phyloP scores from a whole-genome alignment of 345 rosid species.

The Durio zibethinus region DNA sequence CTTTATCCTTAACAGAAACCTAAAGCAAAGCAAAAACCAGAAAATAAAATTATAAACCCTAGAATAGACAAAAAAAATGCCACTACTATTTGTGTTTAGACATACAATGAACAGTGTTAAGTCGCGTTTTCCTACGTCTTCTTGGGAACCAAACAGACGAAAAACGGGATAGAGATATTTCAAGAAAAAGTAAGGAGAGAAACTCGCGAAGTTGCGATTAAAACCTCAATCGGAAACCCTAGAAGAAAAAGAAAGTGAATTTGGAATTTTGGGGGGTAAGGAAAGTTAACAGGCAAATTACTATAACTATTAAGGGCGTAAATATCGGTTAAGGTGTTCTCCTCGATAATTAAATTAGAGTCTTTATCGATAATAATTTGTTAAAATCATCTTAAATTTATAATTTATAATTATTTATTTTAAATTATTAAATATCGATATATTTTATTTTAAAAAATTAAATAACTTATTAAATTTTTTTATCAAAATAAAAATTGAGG shows the following conservation, averaged over 20 bases:
- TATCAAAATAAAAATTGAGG: too few relatives aligned
- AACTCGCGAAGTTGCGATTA: background rate
- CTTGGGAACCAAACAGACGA: conserved; percentile 4
- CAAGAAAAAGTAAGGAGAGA: background rate
- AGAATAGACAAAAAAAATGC: too few relatives aligned
- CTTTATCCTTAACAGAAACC: conserved; percentile 10
- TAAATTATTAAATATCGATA: too few relatives aligned
- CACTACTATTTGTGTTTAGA: background rate
- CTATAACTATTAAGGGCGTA: too few relatives aligned
- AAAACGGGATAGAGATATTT: background rate
- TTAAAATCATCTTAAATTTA: too few relatives aligned
- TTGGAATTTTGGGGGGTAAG: background rate
- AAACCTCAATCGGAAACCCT: conserved; percentile 2
- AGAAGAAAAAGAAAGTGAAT: background rate
- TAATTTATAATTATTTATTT: too few relatives aligned
- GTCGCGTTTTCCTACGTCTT: background rate
- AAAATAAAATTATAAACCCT: background rate
- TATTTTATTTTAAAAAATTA: too few relatives aligned
- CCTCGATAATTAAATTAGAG: too few relatives aligned
- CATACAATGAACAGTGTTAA: background rate
- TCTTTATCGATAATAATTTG: too few relatives aligned
- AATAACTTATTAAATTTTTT: too few relatives aligned
- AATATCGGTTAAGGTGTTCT: too few relatives aligned
- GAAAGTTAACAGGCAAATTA: background rate
- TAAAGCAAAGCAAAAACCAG: background rate